These are phyloP conservation scores for Paracorniculantispora psalliotae DNA, from an alignment of 2,329 filamentous ascomycete genomes.

Conservation along the genomic window DNA sequence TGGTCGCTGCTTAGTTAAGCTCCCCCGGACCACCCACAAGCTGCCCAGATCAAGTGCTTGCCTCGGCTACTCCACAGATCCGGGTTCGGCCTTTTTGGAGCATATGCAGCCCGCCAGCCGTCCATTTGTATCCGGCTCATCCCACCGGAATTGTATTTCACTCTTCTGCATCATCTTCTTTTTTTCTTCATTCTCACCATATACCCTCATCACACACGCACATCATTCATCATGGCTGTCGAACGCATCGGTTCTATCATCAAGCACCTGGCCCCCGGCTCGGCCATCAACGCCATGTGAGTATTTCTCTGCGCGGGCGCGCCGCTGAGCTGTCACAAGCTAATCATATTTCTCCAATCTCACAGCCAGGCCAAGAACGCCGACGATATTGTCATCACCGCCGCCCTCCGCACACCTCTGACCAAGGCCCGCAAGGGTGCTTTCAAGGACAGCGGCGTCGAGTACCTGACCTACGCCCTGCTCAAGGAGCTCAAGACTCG, in stretches of 20 bases:
- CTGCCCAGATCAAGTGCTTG: constrained; percentile 15
- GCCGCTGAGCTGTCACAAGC: constrained; percentile 1
- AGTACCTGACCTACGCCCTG: constrained; percentile 79
- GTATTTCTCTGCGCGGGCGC: constrained; percentile 25
- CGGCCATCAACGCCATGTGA: constrained; percentile 73
- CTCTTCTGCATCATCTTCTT: not conserved
- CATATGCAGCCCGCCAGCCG: not conserved
- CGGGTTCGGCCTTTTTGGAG: constrained; percentile 9
- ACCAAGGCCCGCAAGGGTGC: constrained; percentile 86
- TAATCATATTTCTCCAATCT: not conserved
- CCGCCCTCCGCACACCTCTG: constrained; percentile 83
- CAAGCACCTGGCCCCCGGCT: constrained; percentile 74
- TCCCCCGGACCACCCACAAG: constrained; percentile 10
- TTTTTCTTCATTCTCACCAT: constrained; percentile 1
- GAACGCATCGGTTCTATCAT: constrained; percentile 85
- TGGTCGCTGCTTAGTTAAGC: not conserved
- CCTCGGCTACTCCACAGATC: constrained; percentile 28
- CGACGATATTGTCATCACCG: constrained; percentile 94
- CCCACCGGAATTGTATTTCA: not conserved
- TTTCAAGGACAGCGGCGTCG: constrained; percentile 89
- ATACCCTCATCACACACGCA: not conserved
- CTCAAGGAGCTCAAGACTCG: constrained; percentile 70
- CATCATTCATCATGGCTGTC: constrained; percentile 60
- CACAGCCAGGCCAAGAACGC: constrained; percentile 82
- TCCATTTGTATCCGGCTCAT: constrained; percentile 9